Percentiles rank a stretch among this genome's conserved stretches.
Evolutionary conservation across 1,139 yeast species (phyloP).

Genomic region (Candida tetrigidarum): DNA sequence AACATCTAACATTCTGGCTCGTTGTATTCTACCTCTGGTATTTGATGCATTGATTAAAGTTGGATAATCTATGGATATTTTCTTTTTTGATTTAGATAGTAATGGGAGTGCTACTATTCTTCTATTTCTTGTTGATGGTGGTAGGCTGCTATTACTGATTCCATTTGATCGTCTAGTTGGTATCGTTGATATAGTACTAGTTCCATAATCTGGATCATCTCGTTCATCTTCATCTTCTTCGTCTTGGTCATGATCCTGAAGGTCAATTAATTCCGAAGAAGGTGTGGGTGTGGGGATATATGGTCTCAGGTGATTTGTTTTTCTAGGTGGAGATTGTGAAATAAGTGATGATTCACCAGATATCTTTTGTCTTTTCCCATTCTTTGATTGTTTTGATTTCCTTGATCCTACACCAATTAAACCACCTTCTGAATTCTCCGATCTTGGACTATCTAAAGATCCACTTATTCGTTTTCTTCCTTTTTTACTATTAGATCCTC

Average conservation of each 20-base stretch:
- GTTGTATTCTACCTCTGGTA: constrained; percentile 3
- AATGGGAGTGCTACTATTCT: constrained; percentile 1
- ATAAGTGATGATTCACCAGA: neutral
- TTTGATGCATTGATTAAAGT: constrained; percentile 9
- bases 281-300: constrained; percentile 1
- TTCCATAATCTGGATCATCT: constrained; percentile 7
- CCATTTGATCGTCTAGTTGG: too few relatives aligned
- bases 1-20: constrained; percentile 31
- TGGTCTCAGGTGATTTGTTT: neutral
- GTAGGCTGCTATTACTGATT: too few relatives aligned
- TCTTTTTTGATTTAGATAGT: neutral
- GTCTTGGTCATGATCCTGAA: neutral
- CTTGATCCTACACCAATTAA: neutral
- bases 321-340: neutral
- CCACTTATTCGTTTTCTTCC: neutral
- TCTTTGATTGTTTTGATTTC: neutral
- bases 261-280: neutral
- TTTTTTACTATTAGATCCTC: neutral
- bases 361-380: neutral
- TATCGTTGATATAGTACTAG: neutral
- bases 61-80: constrained; percentile 11
- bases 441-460: constrained; percentile 1
- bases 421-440: constrained; percentile 1
- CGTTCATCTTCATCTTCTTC: neutral
- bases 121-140: neutral